These are phyloP conservation scores for Leccinum holopus DNA, from an alignment of 1,284 basidiomycete genomes.

Conservation along the genomic window DNA sequence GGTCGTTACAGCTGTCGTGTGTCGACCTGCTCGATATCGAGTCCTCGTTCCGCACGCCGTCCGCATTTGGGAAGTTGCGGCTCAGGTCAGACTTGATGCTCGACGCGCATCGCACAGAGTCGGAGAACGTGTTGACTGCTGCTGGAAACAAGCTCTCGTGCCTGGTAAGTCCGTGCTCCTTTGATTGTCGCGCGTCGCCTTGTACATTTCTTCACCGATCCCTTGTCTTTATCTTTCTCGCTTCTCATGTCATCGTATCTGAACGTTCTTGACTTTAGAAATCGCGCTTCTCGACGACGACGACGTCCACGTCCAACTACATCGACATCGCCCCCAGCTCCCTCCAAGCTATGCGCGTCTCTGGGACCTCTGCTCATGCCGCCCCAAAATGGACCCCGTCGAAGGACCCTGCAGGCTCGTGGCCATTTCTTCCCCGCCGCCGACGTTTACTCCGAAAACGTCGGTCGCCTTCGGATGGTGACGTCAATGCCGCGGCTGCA, in stretches of 20 bases:
- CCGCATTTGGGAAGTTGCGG: conserved; percentile 17
- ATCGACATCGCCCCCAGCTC: conserved; percentile 33
- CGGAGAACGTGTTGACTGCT: conserved; percentile 13
- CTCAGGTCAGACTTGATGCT: conserved; percentile 27
- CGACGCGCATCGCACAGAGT: conserved; percentile 13
- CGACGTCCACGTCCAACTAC: conserved; percentile 50
- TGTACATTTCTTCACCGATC: not conserved
- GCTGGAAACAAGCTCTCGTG: conserved; percentile 2
- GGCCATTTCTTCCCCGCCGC: conserved; percentile 27
- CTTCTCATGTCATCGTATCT: not conserved
- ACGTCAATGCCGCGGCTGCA: conserved; percentile 3
- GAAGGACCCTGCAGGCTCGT: conserved; percentile 16
- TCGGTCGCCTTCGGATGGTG: conserved; percentile 17
- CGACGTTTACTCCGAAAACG: conserved; percentile 30
- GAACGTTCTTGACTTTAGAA: conserved; percentile 32
- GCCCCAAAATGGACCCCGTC: conserved; percentile 5
- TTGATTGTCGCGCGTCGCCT: not conserved
- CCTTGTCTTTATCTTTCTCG: not conserved
- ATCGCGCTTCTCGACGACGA: conserved; percentile 52
- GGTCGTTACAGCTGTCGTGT: conserved; percentile 24
- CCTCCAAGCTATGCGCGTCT: conserved; percentile 7
- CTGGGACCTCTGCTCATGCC: conserved; percentile 5
- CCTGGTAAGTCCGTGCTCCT: conserved; percentile 19
- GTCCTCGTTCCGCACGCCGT: conserved; percentile 19
- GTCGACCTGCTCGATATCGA: conserved; percentile 29